These are phyloP conservation scores for Ceratocystis papillata DNA, from an alignment of 2,329 filamentous ascomycete species.

Conservation along the genomic window DNA sequence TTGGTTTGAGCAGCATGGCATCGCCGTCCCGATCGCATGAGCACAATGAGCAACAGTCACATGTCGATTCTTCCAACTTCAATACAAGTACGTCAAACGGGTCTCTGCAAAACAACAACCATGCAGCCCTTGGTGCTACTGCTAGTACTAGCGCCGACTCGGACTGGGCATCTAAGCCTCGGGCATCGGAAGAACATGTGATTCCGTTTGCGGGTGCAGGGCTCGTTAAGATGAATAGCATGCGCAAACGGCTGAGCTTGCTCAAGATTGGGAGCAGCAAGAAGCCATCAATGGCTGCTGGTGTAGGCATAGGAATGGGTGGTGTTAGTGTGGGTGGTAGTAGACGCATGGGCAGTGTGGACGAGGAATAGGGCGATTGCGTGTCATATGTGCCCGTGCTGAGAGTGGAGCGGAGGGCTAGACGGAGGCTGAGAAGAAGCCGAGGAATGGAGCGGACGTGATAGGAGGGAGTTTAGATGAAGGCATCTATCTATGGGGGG, in stretches of 20 bases:
- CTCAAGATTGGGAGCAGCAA: slow-evolving; percentile 61
- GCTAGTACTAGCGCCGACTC: slow-evolving; percentile 28
- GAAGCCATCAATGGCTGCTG: slow-evolving; percentile 43
- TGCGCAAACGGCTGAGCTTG: slow-evolving; percentile 69
- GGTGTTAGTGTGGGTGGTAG: neutral
- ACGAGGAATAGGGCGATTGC: slow-evolving; percentile 40
- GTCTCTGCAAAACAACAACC: neutral
- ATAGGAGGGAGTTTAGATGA: neutral
- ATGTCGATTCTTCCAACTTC: slow-evolving; percentile 3
- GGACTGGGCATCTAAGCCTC: slow-evolving; percentile 28
- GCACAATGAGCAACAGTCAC: slow-evolving; percentile 6
- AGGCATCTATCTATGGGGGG: neutral
- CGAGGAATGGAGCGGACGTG: neutral
- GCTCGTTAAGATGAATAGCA: slow-evolving; percentile 46
- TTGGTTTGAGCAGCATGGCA: slow-evolving; percentile 14
- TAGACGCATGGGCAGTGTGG: slow-evolving; percentile 42
- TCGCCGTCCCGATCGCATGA: slow-evolving; percentile 8
- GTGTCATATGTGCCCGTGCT: neutral
- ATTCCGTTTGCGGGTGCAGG: slow-evolving; percentile 28
- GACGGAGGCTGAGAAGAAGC: neutral
- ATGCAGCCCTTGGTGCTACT: slow-evolving; percentile 23
- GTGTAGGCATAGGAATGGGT: neutral
- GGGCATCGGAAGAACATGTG: slow-evolving; percentile 14
- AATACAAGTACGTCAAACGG: slow-evolving; percentile 2
- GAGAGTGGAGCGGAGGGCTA: neutral